phyloP scores from a whole-genome alignment of 139 green algal genomes.

The Tetraselmis striata region DNA sequence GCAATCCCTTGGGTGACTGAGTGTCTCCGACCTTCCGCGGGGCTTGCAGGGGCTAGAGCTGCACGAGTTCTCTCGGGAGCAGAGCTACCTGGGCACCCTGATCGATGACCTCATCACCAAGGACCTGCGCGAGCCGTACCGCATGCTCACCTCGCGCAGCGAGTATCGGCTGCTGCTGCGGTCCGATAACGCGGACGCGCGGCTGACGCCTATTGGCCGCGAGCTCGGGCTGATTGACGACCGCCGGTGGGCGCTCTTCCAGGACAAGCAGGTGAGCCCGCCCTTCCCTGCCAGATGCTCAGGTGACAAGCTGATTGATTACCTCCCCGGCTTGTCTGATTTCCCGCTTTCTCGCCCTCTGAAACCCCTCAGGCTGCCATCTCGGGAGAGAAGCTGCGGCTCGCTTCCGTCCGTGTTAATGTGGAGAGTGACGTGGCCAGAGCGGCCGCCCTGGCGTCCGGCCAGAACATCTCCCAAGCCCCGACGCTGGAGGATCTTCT shows the following conservation, averaged over 20 bases:
- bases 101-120: constrained; percentile 96
- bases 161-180: constrained; percentile 93
- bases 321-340: not conserved
- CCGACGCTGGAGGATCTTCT: constrained; percentile 80
- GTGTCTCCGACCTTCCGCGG: no score
- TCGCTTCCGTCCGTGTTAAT: constrained; percentile 48
- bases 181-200: constrained; percentile 88
- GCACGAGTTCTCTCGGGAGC: constrained; percentile 61
- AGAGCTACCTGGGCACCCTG: constrained; percentile 76
- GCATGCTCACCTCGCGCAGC: constrained; percentile 86
- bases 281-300: not conserved
- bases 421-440: constrained; percentile 27
- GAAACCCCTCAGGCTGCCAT: no score
- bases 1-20: no score
- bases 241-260: constrained; percentile 56
- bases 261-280: constrained; percentile 51
- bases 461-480: constrained; percentile 44
- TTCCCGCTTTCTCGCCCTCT: no score
- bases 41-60: constrained; percentile 29
- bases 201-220: constrained; percentile 82
- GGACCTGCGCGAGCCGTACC: constrained; percentile 92
- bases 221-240: constrained; percentile 84
- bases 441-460: constrained; percentile 40
- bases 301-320: not conserved
- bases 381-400: constrained; percentile 60